A percentile compares a stretch with the other conserved stretches of the same genome.
Conservation (phyloP, 2,329 filamentous ascomycete species). For the Aspergillus pseudoglaucus region DNA sequence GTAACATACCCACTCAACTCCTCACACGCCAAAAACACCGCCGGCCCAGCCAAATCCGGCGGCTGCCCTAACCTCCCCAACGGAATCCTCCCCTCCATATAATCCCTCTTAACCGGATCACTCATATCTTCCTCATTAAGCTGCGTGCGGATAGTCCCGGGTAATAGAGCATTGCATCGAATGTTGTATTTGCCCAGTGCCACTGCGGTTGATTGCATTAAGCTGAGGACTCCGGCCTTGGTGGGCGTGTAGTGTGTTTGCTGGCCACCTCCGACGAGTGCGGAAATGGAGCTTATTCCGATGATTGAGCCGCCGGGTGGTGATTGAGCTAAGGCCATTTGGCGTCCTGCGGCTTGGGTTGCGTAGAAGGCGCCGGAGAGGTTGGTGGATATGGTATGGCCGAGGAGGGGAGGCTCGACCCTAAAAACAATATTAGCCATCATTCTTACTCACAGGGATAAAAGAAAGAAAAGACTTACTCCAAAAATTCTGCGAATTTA, state of each 20-base stretch:
- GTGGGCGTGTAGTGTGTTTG: constrained; percentile 87
- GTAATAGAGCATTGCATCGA: constrained; percentile 75
- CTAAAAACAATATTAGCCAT: constrained; percentile 26
- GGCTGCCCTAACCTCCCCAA: constrained; percentile 67
- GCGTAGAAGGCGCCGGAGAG: constrained; percentile 84
- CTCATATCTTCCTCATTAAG: constrained; percentile 75
- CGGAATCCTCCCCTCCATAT: constrained; percentile 78
- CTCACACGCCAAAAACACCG: constrained; percentile 75
- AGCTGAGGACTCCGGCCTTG: constrained; percentile 70
- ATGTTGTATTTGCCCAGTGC: constrained; percentile 71
- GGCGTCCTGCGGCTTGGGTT: constrained; percentile 74
- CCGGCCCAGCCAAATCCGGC: constrained; percentile 72
- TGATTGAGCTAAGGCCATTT: constrained; percentile 69
- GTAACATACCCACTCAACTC: constrained; percentile 75
- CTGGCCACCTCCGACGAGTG: constrained; percentile 58
- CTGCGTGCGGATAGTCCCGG: constrained; percentile 77
- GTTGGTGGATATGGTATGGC: constrained; percentile 69
- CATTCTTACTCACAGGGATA: neutral
- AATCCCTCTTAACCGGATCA: constrained; percentile 63
- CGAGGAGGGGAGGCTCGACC: constrained; percentile 63
- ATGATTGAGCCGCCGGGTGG: constrained; percentile 70
- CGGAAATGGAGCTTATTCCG: constrained; percentile 36
- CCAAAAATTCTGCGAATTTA: constrained; percentile 79
- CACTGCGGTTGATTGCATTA: constrained; percentile 79
- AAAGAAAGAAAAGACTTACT: constrained; percentile 42